Evolutionary conservation across 108 stramenopile genomes (phyloP).

Genomic region (Pseudonitzschia delicatissima): DNA sequence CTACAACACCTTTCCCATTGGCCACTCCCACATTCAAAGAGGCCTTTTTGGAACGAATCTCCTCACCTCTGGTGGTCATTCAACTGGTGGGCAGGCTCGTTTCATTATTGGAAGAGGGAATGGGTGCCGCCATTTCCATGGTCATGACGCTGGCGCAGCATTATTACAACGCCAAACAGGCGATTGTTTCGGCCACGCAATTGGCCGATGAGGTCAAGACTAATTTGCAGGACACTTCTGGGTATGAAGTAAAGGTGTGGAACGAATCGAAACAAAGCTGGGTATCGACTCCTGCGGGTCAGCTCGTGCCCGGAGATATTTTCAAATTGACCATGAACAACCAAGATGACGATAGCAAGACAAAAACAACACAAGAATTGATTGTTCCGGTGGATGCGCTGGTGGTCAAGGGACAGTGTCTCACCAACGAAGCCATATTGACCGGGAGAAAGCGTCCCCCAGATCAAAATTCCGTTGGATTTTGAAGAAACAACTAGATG

Average conservation of each 20-base stretch:
- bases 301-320: constrained; percentile 64
- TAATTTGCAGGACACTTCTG: constrained; percentile 25
- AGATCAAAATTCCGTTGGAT: constrained; percentile 75
- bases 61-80: constrained; percentile 54
- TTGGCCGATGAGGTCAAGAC: constrained; percentile 54
- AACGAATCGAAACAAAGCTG: constrained; percentile 28
- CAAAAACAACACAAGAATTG: neutral
- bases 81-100: constrained; percentile 52
- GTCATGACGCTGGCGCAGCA: constrained; percentile 35
- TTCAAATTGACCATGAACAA: neutral
- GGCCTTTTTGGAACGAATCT: constrained; percentile 48
- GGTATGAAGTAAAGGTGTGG: constrained; percentile 29
- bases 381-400: constrained; percentile 62
- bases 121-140: constrained; percentile 15
- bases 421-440: constrained; percentile 80
- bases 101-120: constrained; percentile 48
- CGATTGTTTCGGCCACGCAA: constrained; percentile 38
- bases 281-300: constrained; percentile 23
- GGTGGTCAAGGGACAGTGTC: constrained; percentile 48
- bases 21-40: constrained; percentile 43
- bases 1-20: constrained; percentile 41
- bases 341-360: neutral
- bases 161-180: constrained; percentile 40
- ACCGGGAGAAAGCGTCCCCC: constrained; percentile 89
- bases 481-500: constrained; percentile 12